These are phyloP conservation scores for Glaciozyma martinii DNA, from an alignment of 768 basidiomycete genomes.

Conservation along the genomic window DNA sequence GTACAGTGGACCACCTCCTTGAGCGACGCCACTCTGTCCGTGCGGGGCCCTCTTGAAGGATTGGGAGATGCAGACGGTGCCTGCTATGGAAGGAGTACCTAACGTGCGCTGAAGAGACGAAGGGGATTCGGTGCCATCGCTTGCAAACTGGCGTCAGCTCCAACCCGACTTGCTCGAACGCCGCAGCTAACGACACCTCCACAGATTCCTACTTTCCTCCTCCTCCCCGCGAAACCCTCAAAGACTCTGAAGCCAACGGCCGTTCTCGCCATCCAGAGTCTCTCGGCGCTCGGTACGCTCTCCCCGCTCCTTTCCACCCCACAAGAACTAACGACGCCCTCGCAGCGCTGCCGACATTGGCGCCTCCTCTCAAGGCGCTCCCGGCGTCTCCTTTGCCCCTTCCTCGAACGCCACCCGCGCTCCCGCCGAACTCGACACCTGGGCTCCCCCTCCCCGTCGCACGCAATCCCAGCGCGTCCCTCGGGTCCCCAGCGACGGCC, in stretches of 20 bases:
- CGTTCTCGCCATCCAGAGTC: slow-evolving; percentile 11
- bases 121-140: too few relatives aligned
- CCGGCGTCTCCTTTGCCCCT: slow-evolving; percentile 28
- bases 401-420: not conserved
- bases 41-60: too few relatives aligned
- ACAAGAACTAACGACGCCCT: too few relatives aligned
- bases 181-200: too few relatives aligned
- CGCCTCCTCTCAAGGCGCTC: slow-evolving; percentile 11
- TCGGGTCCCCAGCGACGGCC: slow-evolving; percentile 4
- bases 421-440: slow-evolving; percentile 15
- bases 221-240: slow-evolving; percentile 7
- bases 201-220: slow-evolving; percentile 28
- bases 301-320: not conserved
- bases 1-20: too few relatives aligned
- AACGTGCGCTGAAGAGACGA: too few relatives aligned
- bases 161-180: too few relatives aligned
- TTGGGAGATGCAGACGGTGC: too few relatives aligned
- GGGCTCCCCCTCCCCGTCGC: slow-evolving; percentile 23
- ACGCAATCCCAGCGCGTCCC: slow-evolving; percentile 20
- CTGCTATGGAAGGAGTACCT: too few relatives aligned
- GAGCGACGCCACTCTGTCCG: too few relatives aligned
- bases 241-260: slow-evolving; percentile 16
- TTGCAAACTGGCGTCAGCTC: too few relatives aligned
- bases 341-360: slow-evolving; percentile 20
- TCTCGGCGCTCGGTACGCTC: slow-evolving; percentile 20